These are phyloP conservation scores for Fraxinus nigra DNA, from an alignment of 305 asterid species.

Conservation along the genomic window DNA sequence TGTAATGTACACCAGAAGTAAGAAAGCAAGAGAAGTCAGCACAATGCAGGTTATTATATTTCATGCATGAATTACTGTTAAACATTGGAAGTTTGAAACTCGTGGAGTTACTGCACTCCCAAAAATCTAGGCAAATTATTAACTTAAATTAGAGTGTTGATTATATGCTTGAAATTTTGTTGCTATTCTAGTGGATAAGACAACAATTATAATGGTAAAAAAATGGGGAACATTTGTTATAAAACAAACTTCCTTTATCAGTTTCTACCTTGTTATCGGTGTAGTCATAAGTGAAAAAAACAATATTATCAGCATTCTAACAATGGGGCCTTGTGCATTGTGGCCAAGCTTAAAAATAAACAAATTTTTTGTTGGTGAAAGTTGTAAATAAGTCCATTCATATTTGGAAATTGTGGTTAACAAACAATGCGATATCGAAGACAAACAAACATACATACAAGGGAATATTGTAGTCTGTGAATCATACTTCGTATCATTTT, in stretches of 20 bases:
- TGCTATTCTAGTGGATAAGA: neutral
- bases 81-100: conserved; percentile 29
- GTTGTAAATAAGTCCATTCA: too few species aligned
- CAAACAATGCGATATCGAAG: neutral
- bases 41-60: conserved; percentile 18
- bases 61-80: conserved; percentile 17
- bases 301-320: neutral
- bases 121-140: conserved; percentile 27
- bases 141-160: neutral
- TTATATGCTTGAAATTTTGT: neutral
- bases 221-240: neutral
- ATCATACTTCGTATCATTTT: neutral
- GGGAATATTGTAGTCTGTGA: neutral
- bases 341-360: neutral
- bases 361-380: neutral
- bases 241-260: neutral
- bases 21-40: conserved; percentile 26
- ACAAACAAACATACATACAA: neutral
- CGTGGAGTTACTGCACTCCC: conserved; percentile 33
- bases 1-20: conserved; percentile 10
- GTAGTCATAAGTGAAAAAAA: neutral
- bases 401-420: neutral
- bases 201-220: neutral
- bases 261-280: neutral
- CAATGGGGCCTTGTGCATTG: neutral